Conservation (phyloP, 441 rosid genomes). For the Kokia cookei region DNA sequence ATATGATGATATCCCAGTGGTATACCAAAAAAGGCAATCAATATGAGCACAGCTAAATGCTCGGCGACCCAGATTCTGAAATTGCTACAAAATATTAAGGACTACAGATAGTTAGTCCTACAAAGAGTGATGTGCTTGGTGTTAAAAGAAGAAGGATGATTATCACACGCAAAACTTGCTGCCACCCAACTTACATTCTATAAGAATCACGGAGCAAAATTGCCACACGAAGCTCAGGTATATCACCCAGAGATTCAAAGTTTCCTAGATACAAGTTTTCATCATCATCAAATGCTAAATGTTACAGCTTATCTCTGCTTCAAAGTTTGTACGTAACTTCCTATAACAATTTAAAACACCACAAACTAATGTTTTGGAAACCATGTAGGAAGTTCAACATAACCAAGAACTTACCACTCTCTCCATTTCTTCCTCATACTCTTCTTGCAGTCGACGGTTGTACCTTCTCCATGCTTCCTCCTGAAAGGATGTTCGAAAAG, state of each 20-base stretch:
- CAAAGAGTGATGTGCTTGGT: background rate
- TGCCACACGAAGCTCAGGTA: background rate
- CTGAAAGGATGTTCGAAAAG: constrained; percentile 68
- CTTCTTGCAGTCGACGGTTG: constrained; percentile 86
- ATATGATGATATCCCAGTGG: background rate
- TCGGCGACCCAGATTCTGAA: background rate
- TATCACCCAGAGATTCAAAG: background rate
- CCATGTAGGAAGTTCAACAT: background rate
- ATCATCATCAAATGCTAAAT: background rate
- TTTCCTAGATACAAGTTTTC: background rate
- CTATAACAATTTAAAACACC: background rate
- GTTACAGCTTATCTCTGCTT: background rate
- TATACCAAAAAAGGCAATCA: background rate
- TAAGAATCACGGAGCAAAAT: background rate
- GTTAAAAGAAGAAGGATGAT: background rate
- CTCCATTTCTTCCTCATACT: constrained; percentile 91
- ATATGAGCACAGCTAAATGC: background rate
- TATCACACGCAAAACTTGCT: background rate
- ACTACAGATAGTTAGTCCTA: background rate
- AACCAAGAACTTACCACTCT: constrained; percentile 67
- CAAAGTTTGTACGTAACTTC: background rate
- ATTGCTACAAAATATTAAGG: background rate
- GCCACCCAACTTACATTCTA: background rate
- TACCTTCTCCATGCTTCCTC: constrained; percentile 90
- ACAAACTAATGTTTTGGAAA: background rate